phyloP scores from a whole-genome alignment of 2,329 filamentous ascomycete species.

The Monosporascus sp. region DNA sequence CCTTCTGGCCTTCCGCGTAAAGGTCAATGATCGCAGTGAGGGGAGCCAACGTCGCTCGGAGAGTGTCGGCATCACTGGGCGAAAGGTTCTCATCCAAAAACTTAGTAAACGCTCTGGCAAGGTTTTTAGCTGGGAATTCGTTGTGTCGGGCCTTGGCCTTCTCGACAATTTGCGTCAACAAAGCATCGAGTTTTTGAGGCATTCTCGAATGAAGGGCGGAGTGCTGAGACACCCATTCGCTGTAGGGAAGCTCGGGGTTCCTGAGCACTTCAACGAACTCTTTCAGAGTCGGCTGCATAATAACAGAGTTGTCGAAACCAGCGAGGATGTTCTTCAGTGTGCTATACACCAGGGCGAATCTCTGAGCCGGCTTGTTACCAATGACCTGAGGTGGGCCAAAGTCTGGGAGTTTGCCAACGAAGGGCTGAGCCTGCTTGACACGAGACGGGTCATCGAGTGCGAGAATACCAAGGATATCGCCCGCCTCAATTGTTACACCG shows the following conservation, averaged over 20 bases:
- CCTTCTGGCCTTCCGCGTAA: slow-evolving; percentile 85
- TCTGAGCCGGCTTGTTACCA: slow-evolving; percentile 87
- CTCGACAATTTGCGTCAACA: slow-evolving; percentile 81
- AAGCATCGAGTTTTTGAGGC: slow-evolving; percentile 85
- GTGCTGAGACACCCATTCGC: slow-evolving; percentile 93
- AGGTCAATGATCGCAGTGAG: slow-evolving; percentile 71
- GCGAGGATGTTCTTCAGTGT: slow-evolving; percentile 83
- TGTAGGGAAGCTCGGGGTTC: slow-evolving; percentile 85
- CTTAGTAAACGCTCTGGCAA: slow-evolving; percentile 77
- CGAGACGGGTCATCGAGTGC: slow-evolving; percentile 91
- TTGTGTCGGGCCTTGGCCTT: slow-evolving; percentile 69
- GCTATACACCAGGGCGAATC: slow-evolving; percentile 70
- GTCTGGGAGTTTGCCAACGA: slow-evolving; percentile 83
- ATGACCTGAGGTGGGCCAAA: slow-evolving; percentile 82
- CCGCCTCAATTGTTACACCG: slow-evolving; percentile 93
- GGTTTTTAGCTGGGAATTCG: slow-evolving; percentile 88
- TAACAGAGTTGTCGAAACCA: slow-evolving; percentile 95
- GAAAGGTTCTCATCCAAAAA: slow-evolving; percentile 85
- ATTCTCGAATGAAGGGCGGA: slow-evolving; percentile 96
- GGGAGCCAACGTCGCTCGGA: slow-evolving; percentile 70
- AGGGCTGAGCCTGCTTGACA: slow-evolving; percentile 94
- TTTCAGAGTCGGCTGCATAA: slow-evolving; percentile 83
- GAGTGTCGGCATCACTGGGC: slow-evolving; percentile 64
- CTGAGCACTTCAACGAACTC: slow-evolving; percentile 88
- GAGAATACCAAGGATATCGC: slow-evolving; percentile 96